phyloP scores from a whole-genome alignment of 768 basidiomycete species.

The Suillus sp. region DNA sequence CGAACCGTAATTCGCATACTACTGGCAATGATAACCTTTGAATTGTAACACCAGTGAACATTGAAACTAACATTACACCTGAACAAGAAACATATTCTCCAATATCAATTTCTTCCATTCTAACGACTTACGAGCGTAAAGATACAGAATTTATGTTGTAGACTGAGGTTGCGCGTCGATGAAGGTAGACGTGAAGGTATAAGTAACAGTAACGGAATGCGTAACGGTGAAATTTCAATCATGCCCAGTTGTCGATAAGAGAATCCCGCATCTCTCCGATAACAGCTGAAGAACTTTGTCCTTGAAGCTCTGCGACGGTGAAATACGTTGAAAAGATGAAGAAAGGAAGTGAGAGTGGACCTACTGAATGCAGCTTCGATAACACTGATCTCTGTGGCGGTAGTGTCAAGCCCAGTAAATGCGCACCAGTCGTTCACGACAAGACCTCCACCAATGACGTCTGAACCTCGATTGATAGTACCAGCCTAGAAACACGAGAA shows the following conservation, averaged over 20 bases:
- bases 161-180: background rate
- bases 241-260: conserved; percentile 92
- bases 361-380: conserved; percentile 97
- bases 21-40: too few species aligned
- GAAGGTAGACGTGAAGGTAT: conserved; percentile 9
- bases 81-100: too few species aligned
- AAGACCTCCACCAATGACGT: conserved; percentile 95
- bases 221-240: conserved; percentile 22
- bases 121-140: conserved; percentile 1
- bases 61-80: background rate
- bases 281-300: conserved; percentile 76
- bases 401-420: conserved; percentile 98
- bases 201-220: background rate
- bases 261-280: conserved; percentile 93
- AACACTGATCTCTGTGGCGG: conserved; percentile 98
- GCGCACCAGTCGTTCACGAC: conserved; percentile 99
- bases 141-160: conserved; percentile 4
- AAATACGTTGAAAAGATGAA: conserved; percentile 13
- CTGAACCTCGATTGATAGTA: conserved; percentile 97
- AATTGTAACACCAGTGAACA: background rate
- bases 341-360: conserved; percentile 35
- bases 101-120: background rate
- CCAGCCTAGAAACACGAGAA: conserved; percentile 65
- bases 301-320: conserved; percentile 71
- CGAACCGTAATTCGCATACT: background rate